Evolutionary conservation across 768 basidiomycete genomes (phyloP).

Genomic region (Dacryopinax spathularia): DNA sequence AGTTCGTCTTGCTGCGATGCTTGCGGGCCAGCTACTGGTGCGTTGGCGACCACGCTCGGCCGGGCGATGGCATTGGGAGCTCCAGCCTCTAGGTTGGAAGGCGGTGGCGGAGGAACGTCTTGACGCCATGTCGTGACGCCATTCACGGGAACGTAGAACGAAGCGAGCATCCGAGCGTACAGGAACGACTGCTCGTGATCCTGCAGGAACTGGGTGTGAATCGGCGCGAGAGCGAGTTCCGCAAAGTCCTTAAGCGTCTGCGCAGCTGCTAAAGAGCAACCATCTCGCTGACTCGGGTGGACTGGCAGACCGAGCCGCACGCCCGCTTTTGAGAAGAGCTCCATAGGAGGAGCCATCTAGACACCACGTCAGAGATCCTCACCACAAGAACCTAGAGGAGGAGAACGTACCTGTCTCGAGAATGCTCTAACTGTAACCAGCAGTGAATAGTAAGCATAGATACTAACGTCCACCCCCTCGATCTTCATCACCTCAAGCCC

Average conservation of each 20-base stretch:
- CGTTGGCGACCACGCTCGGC: background rate
- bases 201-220: background rate
- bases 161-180: background rate
- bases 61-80: background rate
- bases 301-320: background rate
- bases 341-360: background rate
- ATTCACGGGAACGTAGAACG: background rate
- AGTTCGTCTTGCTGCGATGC: background rate
- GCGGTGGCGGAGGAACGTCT: background rate
- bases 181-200: background rate
- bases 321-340: background rate
- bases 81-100: background rate
- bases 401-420: background rate
- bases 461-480: background rate
- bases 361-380: background rate
- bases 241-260: background rate
- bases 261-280: background rate
- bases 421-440: background rate
- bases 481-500: background rate
- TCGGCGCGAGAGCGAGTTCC: background rate
- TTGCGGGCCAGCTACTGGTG: background rate
- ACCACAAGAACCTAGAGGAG: background rate
- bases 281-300: background rate
- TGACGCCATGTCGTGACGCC: background rate
- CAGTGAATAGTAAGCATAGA: background rate